Conservation (phyloP, 805 yeast genomes). For the Kurtzmaniella fragi region DNA sequence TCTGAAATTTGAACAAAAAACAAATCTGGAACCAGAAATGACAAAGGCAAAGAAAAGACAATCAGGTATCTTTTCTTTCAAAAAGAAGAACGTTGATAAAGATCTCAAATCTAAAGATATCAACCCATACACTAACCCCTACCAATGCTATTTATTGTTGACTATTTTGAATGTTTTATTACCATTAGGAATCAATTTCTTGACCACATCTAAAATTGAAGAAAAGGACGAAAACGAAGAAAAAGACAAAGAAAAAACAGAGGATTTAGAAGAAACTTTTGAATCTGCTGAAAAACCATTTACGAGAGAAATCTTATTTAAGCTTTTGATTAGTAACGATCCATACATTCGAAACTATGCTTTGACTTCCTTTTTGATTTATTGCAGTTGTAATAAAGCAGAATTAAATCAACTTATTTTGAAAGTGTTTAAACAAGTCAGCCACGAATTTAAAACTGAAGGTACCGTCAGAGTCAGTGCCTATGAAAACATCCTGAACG, state of each 20-base stretch:
- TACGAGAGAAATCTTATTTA: slow-evolving; percentile 24
- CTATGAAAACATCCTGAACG: slow-evolving; percentile 16
- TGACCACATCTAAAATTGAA: slow-evolving; percentile 3
- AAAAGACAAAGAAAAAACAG: slow-evolving; percentile 4
- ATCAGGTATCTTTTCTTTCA: slow-evolving; percentile 21
- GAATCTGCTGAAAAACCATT: slow-evolving; percentile 17
- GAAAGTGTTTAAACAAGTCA: slow-evolving; percentile 24
- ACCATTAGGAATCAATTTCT: slow-evolving; percentile 33
- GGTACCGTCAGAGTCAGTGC: slow-evolving; percentile 4
- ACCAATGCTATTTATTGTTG: slow-evolving; percentile 27
- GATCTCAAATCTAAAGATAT: slow-evolving; percentile 12
- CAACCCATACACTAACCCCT: slow-evolving; percentile 29
- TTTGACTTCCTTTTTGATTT: slow-evolving; percentile 24
- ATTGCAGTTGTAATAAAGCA: slow-evolving; percentile 23
- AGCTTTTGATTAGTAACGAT: slow-evolving; percentile 27
- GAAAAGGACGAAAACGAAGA: slow-evolving; percentile 6
- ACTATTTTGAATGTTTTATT: slow-evolving; percentile 24
- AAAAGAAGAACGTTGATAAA: slow-evolving; percentile 15
- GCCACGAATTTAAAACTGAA: slow-evolving; percentile 19
- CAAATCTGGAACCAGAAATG: neutral
- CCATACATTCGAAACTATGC: slow-evolving; percentile 33
- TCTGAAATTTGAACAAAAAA: slow-evolving; percentile 17
- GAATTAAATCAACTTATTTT: slow-evolving; percentile 33
- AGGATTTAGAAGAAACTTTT: neutral
- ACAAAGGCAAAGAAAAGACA: slow-evolving; percentile 16